Base-by-base conservation (phyloP, 805 yeast species). In the Candida sakaeoensis region DNA sequence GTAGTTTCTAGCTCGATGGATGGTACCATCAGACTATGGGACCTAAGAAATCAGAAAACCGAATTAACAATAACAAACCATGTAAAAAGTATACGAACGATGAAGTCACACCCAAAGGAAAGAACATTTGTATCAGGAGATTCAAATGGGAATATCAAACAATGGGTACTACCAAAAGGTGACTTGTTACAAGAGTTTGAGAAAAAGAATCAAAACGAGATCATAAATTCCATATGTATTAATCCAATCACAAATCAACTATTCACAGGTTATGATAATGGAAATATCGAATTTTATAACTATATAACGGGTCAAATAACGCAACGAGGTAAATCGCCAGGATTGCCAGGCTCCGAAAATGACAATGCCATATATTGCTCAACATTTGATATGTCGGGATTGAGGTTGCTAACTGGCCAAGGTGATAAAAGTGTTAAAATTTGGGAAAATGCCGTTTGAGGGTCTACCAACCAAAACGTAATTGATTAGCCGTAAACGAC, bases 401-500 rank as follows among this genome's bases (percentile, higher is more conserved):
- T 80, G 50, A 73, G 96, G 34, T 62, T 93, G 42, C 73, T 93
- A 15, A 86, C 96, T 1, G 88, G 96, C 36, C 95, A 86, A 51
- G 80, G 86, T n/a, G 98, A 91, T 60, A 90, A 90, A 55, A 80
- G 85, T 55, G 77, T 87, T 28, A 85, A 83, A 55, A 66, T 86
- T 1, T 87, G 93, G 91, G 60, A 50, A 52, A 31, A 42, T 27
- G n/a, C 12, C 33, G 7, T 16, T 9, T 30, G 9, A 10, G 25
- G 29, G 22, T 9, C 64, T 63, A 90, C 96, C 97, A 90, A 3
- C 96, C 97, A 63, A 93, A 93, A 52, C 97, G 73, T 54, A 93
- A 69, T 68, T 93, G 98, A 39, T 95, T 90, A 17, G 97, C 96
- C 3, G 97, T 91, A 58, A 84, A 85, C 64, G 86, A 84, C 0